These are phyloP conservation scores for Esteya vermicola DNA, from an alignment of 2,329 filamentous ascomycete species.

Conservation along the genomic window DNA sequence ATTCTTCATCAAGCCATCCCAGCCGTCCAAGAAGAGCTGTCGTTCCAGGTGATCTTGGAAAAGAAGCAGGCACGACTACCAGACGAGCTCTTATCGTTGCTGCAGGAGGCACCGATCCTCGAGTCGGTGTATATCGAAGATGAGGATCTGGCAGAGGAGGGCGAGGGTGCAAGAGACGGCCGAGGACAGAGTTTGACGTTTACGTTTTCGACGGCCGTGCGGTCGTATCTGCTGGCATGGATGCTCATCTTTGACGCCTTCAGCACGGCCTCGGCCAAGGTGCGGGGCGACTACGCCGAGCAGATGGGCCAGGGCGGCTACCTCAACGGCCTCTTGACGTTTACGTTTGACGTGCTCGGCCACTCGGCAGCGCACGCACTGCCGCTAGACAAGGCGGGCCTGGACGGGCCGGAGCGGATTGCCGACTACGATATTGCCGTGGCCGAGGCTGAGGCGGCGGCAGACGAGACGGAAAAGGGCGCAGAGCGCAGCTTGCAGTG, in stretches of 20 bases:
- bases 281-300: constrained; percentile 68
- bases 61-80: constrained; percentile 59
- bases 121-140: constrained; percentile 53
- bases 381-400: constrained; percentile 55
- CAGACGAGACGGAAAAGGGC: too few species aligned
- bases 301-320: constrained; percentile 63
- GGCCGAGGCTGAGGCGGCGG: constrained; percentile 43
- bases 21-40: constrained; percentile 62
- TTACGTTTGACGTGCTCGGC: constrained; percentile 74
- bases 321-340: constrained; percentile 55
- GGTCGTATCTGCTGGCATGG: constrained; percentile 81
- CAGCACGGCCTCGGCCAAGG: constrained; percentile 60
- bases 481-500: constrained; percentile 67
- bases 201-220: constrained; percentile 53
- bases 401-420: constrained; percentile 43
- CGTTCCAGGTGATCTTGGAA: constrained; percentile 60
- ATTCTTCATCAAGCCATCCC: constrained; percentile 73
- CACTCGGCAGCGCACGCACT: constrained; percentile 60
- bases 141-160: too few species aligned
- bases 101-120: constrained; percentile 63
- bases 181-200: too few species aligned
- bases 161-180: too few species aligned
- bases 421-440: constrained; percentile 35
- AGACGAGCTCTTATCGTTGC: constrained; percentile 69
- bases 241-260: constrained; percentile 81